These are phyloP conservation scores for Pseudopyrenochaeta lycopersici DNA, from an alignment of 2,329 filamentous ascomycete species.

Conservation along the genomic window DNA sequence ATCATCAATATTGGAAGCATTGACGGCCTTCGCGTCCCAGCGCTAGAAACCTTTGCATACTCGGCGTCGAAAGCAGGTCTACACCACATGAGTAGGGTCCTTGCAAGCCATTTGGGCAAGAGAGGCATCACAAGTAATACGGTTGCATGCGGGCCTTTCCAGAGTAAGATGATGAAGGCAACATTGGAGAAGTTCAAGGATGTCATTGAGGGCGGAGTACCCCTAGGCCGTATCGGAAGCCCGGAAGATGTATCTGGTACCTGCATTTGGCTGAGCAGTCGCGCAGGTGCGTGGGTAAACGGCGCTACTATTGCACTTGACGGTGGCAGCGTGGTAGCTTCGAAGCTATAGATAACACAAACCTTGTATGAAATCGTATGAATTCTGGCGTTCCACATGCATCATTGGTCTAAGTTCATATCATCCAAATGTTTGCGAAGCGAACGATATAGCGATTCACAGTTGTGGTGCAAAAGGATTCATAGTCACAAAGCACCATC, in stretches of 20 bases:
- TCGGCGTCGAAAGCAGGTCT: constrained; percentile 70
- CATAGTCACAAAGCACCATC: too few relatives aligned
- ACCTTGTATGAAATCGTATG: background rate
- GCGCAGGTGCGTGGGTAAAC: constrained; percentile 64
- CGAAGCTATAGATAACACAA: constrained; percentile 43
- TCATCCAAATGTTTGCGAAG: background rate
- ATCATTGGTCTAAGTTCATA: background rate
- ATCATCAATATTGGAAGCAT: constrained; percentile 73
- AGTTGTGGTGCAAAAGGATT: too few relatives aligned
- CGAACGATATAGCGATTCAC: too few relatives aligned
- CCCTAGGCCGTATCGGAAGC: constrained; percentile 72
- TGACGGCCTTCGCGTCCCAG: constrained; percentile 69
- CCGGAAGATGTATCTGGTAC: constrained; percentile 75
- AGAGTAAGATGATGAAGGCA: constrained; percentile 77
- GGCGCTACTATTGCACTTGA: constrained; percentile 55
- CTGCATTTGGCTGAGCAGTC: constrained; percentile 74
- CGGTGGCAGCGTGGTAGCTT: constrained; percentile 48
- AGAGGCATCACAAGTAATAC: constrained; percentile 72
- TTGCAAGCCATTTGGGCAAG: constrained; percentile 69
- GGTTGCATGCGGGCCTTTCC: constrained; percentile 75
- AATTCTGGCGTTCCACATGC: background rate
- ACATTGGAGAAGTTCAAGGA: constrained; percentile 69
- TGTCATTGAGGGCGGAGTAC: constrained; percentile 66
- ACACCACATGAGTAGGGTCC: constrained; percentile 70
- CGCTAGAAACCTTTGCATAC: constrained; percentile 68